Evolutionary conservation across 768 basidiomycete genomes (phyloP).

Genomic region (Mycena leptocephala): DNA sequence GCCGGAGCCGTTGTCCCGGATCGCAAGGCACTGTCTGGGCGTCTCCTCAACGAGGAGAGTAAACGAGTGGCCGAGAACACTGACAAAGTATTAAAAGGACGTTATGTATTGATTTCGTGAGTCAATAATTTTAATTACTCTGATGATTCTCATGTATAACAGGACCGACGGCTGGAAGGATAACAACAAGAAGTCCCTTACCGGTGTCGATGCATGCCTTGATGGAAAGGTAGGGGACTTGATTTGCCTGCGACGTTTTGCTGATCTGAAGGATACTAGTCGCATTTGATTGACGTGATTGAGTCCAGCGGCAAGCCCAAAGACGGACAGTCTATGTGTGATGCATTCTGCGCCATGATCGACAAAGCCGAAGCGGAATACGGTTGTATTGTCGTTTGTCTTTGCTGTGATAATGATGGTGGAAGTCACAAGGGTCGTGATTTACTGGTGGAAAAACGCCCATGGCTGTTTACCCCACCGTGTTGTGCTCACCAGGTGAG

Average conservation of each 20-base stretch:
- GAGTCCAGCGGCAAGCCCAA: no score
- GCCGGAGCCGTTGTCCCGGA: constrained; percentile 9
- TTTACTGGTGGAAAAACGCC: neutral
- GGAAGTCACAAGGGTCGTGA: neutral
- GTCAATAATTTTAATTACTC: neutral
- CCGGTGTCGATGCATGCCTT: neutral
- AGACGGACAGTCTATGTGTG: no score
- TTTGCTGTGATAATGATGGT: neutral
- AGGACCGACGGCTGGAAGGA: neutral
- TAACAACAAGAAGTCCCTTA: neutral
- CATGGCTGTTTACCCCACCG: neutral
- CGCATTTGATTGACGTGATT: neutral
- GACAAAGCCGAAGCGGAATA: no score
- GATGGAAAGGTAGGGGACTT: neutral
- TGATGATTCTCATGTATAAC: neutral
- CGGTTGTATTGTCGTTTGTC: no score
- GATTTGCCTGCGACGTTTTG: neutral
- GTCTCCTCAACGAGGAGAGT: neutral
- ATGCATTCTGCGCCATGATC: no score
- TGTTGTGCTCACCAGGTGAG: no score
- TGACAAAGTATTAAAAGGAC: neutral
- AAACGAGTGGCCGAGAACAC: neutral
- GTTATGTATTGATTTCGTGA: neutral
- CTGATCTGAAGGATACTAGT: neutral
- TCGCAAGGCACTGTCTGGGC: neutral